phyloP scores from a whole-genome alignment of 768 basidiomycete species.

The Kwoniella dendrophila region DNA sequence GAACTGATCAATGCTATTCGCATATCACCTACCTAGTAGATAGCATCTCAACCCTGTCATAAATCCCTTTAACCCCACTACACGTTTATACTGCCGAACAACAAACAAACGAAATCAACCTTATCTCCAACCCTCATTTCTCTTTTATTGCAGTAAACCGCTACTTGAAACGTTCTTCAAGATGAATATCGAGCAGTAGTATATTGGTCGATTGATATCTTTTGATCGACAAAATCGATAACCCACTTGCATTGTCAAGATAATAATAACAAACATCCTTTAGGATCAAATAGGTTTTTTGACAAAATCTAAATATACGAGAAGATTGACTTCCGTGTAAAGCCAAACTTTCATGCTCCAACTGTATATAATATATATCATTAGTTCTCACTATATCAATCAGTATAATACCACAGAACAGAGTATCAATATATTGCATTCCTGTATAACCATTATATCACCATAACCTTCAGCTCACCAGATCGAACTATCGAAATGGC shows the following conservation, averaged over 20 bases:
- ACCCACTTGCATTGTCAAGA: too few species aligned
- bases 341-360: background rate
- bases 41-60: background rate
- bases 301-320: too few species aligned
- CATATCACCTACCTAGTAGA: background rate
- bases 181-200: constrained; percentile 19
- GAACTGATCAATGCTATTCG: too few species aligned
- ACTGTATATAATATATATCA: too few species aligned
- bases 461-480: background rate
- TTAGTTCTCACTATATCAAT: too few species aligned
- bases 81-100: constrained; percentile 4
- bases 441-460: background rate
- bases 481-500: constrained; percentile 3
- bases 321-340: background rate
- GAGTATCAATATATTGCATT: constrained; percentile 9
- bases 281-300: too few species aligned
- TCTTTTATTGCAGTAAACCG: background rate
- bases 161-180: background rate
- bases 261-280: too few species aligned
- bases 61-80: background rate
- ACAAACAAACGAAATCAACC: background rate
- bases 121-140: background rate
- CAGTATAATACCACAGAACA: too few species aligned
- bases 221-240: background rate
- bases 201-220: constrained; percentile 4